Evolutionary conservation across 371 early-diverging fungal genomes (phyloP), one percentile per base, ranked within the genome.

Genomic region (Parasitella parasitica): DNA sequence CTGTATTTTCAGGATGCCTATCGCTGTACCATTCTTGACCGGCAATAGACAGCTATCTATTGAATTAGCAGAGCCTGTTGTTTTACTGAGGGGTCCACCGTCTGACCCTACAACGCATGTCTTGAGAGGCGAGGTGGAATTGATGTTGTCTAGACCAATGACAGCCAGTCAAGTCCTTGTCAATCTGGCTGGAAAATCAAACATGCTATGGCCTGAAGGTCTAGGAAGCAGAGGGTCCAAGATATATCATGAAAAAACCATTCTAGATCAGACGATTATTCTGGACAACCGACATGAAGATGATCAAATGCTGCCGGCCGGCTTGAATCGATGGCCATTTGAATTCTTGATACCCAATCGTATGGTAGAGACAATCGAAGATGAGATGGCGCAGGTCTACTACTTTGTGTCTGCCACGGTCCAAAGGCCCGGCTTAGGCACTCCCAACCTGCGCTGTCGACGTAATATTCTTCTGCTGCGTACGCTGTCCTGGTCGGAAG

Each of bases 281-380:
- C 18, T 67, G 2, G 61, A 64, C 11, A 22, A 22, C n/a, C 34
- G 59, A 18, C 54, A 57, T 7, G 66, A 68, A 15, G 61, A 65
- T 2, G 49, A 67, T 3, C 53, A 48, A 28, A 36, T 62, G 24
- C 26, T 75, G 7, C 65, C 70, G 9, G 64, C 73, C 7, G 80
- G 80, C 1, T 27, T 75, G 6, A 61, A 73, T 61, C 69, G 76
- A 11, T 80, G 73, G 73, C 76, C 75, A 3, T 80, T 80, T 66
- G 77, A 77, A 61, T 74, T 80, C 18, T 59, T 77, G 20, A 52
- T 80, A 35, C 69, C 80, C n/a, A 80, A 73, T 34, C 54, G 67
- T 3, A 43, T 77, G 18, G 71, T 72, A 0, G 77, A 80, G 46
- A 80, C 80, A 1, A 80, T 80, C 34, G 77, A 77, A 61, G 76